These are phyloP conservation scores for Echites panduratus DNA, from an alignment of 257 asterid genomes.

Conservation along the genomic window DNA sequence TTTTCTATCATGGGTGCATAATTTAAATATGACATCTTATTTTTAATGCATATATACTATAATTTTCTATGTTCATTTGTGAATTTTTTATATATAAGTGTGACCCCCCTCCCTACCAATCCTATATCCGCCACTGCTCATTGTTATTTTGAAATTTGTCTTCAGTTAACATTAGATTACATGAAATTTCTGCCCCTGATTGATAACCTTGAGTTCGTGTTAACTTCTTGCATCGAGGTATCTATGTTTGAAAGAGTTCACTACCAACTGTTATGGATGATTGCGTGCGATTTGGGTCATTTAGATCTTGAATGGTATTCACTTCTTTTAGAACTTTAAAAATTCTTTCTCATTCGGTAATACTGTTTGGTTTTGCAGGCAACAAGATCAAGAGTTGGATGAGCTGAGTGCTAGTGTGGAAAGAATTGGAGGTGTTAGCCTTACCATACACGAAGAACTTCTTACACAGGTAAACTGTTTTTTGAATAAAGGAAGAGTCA, in stretches of 20 bases:
- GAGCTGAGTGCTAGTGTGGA: conserved; percentile 86
- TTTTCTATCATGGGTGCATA: too few relatives aligned
- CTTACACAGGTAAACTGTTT: conserved; percentile 65
- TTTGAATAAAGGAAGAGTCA: neutral
- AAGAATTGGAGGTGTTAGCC: conserved; percentile 95
- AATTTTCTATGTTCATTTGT: too few relatives aligned
- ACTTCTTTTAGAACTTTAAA: neutral
- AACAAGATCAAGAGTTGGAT: conserved; percentile 25
- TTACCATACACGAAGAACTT: conserved; percentile 95
- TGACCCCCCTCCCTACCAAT: too few relatives aligned
- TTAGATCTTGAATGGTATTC: neutral
- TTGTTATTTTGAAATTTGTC: neutral
- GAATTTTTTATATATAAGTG: too few relatives aligned
- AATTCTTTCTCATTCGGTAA: neutral
- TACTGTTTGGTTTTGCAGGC: conserved; percentile 6
- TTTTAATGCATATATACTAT: too few relatives aligned
- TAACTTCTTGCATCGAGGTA: neutral
- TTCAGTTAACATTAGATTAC: neutral
- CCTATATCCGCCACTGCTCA: too few relatives aligned
- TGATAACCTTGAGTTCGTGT: neutral
- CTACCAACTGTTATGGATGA: neutral
- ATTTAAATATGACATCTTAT: too few relatives aligned
- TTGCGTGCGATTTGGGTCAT: neutral
- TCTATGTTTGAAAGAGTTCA: neutral
- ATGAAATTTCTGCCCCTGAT: neutral